Conservation (phyloP, 78 protist genomes). For the Emiliania huxleyi region DNA sequence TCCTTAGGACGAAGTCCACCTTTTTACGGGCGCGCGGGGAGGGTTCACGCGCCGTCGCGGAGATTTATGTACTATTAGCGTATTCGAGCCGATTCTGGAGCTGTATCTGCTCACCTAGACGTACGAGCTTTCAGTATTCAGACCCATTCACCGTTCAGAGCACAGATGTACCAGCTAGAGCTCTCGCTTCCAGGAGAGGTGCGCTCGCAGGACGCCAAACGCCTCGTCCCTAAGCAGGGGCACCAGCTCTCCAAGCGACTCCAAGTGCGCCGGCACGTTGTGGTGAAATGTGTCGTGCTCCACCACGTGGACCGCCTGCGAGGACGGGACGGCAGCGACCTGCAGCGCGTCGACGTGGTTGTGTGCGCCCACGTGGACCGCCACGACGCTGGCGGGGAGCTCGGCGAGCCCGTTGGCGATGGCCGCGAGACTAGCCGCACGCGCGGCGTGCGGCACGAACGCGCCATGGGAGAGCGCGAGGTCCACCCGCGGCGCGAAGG, state of each 20-base stretch:
- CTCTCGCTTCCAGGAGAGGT: too few relatives aligned
- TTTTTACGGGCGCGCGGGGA: too few relatives aligned
- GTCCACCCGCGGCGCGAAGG: background rate
- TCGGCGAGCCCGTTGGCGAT: background rate
- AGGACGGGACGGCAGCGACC: background rate
- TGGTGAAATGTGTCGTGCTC: conserved; percentile 10
- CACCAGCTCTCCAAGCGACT: background rate
- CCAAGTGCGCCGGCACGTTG: background rate
- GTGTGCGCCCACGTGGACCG: background rate
- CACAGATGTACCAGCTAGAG: too few relatives aligned
- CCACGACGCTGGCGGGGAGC: background rate
- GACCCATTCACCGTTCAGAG: too few relatives aligned
- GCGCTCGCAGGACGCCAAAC: too few relatives aligned
- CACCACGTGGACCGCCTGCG: background rate
- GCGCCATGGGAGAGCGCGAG: background rate
- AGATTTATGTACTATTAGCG: too few relatives aligned
- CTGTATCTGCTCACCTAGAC: too few relatives aligned
- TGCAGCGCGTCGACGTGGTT: background rate
- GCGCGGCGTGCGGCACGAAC: background rate
- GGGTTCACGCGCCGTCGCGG: too few relatives aligned
- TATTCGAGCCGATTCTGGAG: too few relatives aligned
- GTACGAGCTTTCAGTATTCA: too few relatives aligned
- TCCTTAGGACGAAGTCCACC: too few relatives aligned
- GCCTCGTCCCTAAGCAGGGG: background rate
- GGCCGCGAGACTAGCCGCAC: background rate